Evolutionary conservation across 495 filamentous ascomycete genomes (phyloP).

Genomic region (Neurospora intermedia): DNA sequence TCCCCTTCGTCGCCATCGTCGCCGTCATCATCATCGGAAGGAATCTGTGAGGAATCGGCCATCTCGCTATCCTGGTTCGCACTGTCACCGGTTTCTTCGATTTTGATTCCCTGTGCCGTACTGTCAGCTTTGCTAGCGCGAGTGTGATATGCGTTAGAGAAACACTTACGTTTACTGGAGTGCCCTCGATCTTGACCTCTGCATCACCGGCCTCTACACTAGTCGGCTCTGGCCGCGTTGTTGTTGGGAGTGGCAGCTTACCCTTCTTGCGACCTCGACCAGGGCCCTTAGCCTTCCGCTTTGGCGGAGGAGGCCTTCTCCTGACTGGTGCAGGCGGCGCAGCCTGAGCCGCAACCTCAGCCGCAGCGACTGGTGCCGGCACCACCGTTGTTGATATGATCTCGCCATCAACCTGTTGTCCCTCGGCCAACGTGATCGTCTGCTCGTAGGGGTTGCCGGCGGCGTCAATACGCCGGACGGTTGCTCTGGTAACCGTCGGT

Average conservation of each 20-base stretch:
- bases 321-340: conserved; percentile 26
- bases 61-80: conserved; percentile 34
- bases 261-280: conserved; percentile 62
- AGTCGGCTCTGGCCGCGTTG: conserved; percentile 24
- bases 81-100: conserved; percentile 30
- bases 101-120: conserved; percentile 21
- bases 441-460: conserved; percentile 70
- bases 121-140: not conserved
- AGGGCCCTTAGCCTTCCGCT: conserved; percentile 59
- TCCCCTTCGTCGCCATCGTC: conserved; percentile 33
- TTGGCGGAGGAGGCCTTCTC: conserved; percentile 63
- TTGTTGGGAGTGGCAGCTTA: conserved; percentile 30
- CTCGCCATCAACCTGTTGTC: conserved; percentile 72
- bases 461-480: conserved; percentile 64
- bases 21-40: conserved; percentile 46
- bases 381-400: conserved; percentile 50
- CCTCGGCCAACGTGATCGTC: conserved; percentile 70
- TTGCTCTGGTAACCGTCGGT: conserved; percentile 57
- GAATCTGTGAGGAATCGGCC: conserved; percentile 45
- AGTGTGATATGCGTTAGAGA: not conserved
- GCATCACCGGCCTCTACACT: not conserved
- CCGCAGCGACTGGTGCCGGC: conserved; percentile 22
- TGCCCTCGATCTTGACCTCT: conserved; percentile 23
- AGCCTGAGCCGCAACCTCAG: conserved; percentile 12
- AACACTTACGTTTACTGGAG: conserved; percentile 17